Evolutionary conservation across 2,329 filamentous ascomycete genomes (phyloP).

Genomic region (Fusarium albidum): DNA sequence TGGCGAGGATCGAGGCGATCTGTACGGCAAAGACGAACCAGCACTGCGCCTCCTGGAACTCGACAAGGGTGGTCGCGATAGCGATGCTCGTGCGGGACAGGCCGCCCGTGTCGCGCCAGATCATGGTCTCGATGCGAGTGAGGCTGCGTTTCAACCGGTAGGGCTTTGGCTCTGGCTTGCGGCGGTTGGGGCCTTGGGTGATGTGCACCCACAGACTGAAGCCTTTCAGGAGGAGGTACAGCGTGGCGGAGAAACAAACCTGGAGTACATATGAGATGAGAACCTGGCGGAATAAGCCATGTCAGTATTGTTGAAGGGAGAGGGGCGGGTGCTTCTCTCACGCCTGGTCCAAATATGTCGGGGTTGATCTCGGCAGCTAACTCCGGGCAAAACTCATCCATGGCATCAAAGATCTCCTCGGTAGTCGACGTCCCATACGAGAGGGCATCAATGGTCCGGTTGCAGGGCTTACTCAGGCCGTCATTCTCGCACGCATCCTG

Average conservation of each 20-base stretch:
- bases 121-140: slow-evolving; percentile 47
- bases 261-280: slow-evolving; percentile 51
- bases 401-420: slow-evolving; percentile 44
- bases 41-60: slow-evolving; percentile 51
- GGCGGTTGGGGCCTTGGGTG: slow-evolving; percentile 40
- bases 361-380: slow-evolving; percentile 49
- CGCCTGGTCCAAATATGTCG: slow-evolving; percentile 51
- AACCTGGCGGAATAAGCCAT: slow-evolving; percentile 37
- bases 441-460: slow-evolving; percentile 40
- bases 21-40: slow-evolving; percentile 52
- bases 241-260: slow-evolving; percentile 45
- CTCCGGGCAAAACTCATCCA: slow-evolving; percentile 48
- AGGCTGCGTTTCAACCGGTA: slow-evolving; percentile 42
- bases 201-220: slow-evolving; percentile 48
- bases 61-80: slow-evolving; percentile 50
- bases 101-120: slow-evolving; percentile 48
- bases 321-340: slow-evolving; percentile 32
- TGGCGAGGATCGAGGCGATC: slow-evolving; percentile 51
- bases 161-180: slow-evolving; percentile 28
- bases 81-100: slow-evolving; percentile 49
- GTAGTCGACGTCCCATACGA: slow-evolving; percentile 38
- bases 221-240: slow-evolving; percentile 46
- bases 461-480: slow-evolving; percentile 44
- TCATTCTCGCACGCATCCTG: slow-evolving; percentile 47
- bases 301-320: slow-evolving; percentile 11